Conservation (phyloP, 2,329 filamentous ascomycete species). For the Trichophyton equinum region DNA sequence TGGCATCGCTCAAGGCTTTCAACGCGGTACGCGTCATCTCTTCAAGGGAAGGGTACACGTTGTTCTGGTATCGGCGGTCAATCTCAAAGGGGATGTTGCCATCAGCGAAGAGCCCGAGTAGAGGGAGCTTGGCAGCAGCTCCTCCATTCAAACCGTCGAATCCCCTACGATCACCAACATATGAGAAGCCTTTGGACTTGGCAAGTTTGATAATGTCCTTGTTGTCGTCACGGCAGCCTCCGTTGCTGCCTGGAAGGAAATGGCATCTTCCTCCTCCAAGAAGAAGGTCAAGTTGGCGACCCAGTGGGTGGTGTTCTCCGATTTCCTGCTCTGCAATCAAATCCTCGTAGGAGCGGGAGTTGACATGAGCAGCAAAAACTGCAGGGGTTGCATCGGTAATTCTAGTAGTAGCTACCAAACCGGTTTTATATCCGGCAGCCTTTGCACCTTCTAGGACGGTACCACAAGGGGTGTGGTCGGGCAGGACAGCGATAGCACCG, state of each 20-base stretch:
- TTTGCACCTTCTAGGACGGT: slow-evolving; percentile 91
- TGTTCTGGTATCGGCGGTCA: slow-evolving; percentile 65
- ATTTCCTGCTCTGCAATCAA: slow-evolving; percentile 86
- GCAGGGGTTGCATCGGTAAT: slow-evolving; percentile 94
- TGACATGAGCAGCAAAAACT: slow-evolving; percentile 83
- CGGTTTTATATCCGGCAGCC: slow-evolving; percentile 79
- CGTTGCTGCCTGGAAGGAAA: slow-evolving; percentile 72
- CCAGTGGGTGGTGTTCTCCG: slow-evolving; percentile 68
- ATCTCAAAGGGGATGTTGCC: slow-evolving; percentile 86
- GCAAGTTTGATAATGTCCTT: slow-evolving; percentile 64
- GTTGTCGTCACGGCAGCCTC: slow-evolving; percentile 68
- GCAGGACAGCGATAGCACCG: slow-evolving; percentile 80
- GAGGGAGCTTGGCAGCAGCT: slow-evolving; percentile 55
- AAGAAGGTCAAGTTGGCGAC: slow-evolving; percentile 80
- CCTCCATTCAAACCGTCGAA: slow-evolving; percentile 68
- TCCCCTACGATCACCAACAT: slow-evolving; percentile 55
- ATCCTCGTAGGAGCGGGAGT: slow-evolving; percentile 68
- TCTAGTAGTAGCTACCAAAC: slow-evolving; percentile 85
- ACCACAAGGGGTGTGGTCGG: slow-evolving; percentile 75
- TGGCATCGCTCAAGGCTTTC: slow-evolving; percentile 65
- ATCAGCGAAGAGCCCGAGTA: slow-evolving; percentile 73
- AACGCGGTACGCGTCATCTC: slow-evolving; percentile 85
- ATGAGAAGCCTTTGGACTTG: slow-evolving; percentile 66
- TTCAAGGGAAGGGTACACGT: slow-evolving; percentile 74
- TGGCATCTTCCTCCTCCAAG: slow-evolving; percentile 87